A percentile compares a stretch with the other conserved stretches of the same genome.
phyloP scores from a whole-genome alignment of 2,329 filamentous ascomycete species.

The Fusarium metavorans region DNA sequence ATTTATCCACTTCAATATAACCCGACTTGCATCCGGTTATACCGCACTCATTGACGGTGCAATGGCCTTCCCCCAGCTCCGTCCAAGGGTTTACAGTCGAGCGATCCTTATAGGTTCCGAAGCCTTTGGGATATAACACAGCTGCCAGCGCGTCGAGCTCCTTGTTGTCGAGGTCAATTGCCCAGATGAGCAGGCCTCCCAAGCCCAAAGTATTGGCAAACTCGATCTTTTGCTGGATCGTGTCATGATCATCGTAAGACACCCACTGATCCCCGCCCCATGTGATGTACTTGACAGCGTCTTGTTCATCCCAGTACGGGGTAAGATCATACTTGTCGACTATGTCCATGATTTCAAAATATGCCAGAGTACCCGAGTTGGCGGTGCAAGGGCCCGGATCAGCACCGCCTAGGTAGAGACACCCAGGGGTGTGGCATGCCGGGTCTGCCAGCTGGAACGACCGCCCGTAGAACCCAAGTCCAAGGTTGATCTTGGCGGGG shows the following conservation, averaged over 20 bases:
- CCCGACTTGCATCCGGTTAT: conserved; percentile 8
- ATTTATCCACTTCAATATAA: background rate
- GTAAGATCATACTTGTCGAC: conserved; percentile 38
- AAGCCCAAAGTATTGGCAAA: conserved; percentile 50
- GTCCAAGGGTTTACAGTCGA: background rate
- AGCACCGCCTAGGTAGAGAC: conserved; percentile 22
- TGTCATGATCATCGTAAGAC: conserved; percentile 40
- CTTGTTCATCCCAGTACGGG: conserved; percentile 43
- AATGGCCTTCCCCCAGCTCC: background rate
- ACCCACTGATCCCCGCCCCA: conserved; percentile 56
- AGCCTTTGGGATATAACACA: conserved; percentile 19
- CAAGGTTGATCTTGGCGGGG: conserved; percentile 57
- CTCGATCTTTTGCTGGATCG: conserved; percentile 25
- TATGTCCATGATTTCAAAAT: conserved; percentile 42
- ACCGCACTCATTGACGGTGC: conserved; percentile 1
- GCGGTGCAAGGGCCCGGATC: conserved; percentile 36
- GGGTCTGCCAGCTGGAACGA: conserved; percentile 32
- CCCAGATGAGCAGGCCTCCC: conserved; percentile 50
- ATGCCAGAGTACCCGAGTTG: conserved; percentile 42
- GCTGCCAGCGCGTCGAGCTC: conserved; percentile 33
- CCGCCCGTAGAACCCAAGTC: conserved; percentile 57
- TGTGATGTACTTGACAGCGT: conserved; percentile 49
- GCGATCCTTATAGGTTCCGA: conserved; percentile 16
- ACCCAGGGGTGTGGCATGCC: conserved; percentile 30
- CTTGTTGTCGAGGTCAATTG: conserved; percentile 42